Base-by-base conservation (phyloP, 2,329 filamentous ascomycete species). In the Sclerotinia minor region DNA sequence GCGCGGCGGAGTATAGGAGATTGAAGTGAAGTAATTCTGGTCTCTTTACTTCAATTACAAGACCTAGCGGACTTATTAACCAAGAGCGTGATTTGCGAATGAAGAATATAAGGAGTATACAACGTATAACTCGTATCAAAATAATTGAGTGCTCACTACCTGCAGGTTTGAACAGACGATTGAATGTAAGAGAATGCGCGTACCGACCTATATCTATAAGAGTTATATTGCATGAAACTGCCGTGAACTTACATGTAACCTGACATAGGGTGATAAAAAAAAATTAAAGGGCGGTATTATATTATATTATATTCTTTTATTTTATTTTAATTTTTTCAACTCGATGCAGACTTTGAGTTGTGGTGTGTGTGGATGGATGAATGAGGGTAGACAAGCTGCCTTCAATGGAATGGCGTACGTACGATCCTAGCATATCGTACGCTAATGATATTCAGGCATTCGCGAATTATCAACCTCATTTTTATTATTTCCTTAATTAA, bases 151-250 rank as follows among this genome's bases (percentile, higher is more conserved):
- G 50, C 41, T 45, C 19, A 65, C 44, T 35, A 59, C 29, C 19
- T 44, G 64, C 29, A 66, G 32, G 29, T 45, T 50, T 64, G 32
- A 47, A 57, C 15, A 49, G 63, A 38, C 63, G 38, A 49, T n/a
- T 41, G 24, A 49, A 17, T 41, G 24, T 45, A 38, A 61, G 49
- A 55, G 52, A 55, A 47, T 65, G 63, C 63, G 52, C 26, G 44
- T 65, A 47, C 63, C 63, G 26, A 57, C 63, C 52, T 65, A 38
- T 65, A 65, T 57, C 52, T 57, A 49, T 58, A 38, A 38, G 38
- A 13, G 11, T 38, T 38, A 13, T 47, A 65, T 24, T 65, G 35
- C 50, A 45, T 54, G 61, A 41, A 64, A 35, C 32, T 55, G n/a
- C 47, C n/a, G 41, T 32, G 24, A 32, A 60, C 41, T 60, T 60